A percentile compares a stretch with the other conserved stretches of the same genome.
Conservation (phyloP, 202 grass and related monocot genomes). For the Brachypodium distachyon region DNA sequence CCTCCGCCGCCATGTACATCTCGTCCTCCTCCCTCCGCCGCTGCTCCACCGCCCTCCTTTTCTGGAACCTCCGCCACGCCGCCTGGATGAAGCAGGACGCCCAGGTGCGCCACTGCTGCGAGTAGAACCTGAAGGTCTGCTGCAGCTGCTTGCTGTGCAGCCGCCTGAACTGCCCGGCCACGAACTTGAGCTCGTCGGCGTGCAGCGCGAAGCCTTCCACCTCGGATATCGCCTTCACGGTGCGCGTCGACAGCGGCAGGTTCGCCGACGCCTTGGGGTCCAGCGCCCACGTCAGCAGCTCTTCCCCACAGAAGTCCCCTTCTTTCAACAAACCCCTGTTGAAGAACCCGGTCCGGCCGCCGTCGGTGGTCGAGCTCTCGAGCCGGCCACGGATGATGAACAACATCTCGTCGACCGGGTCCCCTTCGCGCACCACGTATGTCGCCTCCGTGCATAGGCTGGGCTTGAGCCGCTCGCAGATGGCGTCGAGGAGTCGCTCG, state of each 20-base stretch:
- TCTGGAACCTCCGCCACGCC: conserved; percentile 47
- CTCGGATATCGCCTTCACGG: conserved; percentile 45
- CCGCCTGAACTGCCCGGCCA: conserved; percentile 53
- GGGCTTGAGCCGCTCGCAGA: conserved; percentile 61
- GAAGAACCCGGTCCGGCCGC: conserved; percentile 51
- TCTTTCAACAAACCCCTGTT: conserved; percentile 48
- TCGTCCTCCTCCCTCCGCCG: conserved; percentile 31
- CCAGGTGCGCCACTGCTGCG: conserved; percentile 77
- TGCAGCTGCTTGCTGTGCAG: conserved; percentile 76
- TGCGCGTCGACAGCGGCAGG: conserved; percentile 61
- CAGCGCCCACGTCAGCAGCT: conserved; percentile 75
- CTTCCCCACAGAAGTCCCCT: too few species aligned
- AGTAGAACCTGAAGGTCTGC: conserved; percentile 77
- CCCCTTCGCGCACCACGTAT: conserved; percentile 47
- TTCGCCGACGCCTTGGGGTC: conserved; percentile 51
- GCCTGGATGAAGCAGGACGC: conserved; percentile 64
- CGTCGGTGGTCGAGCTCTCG: conserved; percentile 62
- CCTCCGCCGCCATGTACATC: too few species aligned
- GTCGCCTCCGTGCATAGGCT: conserved; percentile 64
- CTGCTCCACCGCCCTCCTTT: conserved; percentile 35
- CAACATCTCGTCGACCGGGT: conserved; percentile 73
- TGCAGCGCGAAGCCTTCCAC: conserved; percentile 57
- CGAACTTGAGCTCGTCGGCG: conserved; percentile 71
- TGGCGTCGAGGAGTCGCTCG: conserved; percentile 64
- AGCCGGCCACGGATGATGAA: conserved; percentile 60